These are phyloP conservation scores for Malus sieversii DNA, from an alignment of 306 rosid species.

Conservation along the genomic window DNA sequence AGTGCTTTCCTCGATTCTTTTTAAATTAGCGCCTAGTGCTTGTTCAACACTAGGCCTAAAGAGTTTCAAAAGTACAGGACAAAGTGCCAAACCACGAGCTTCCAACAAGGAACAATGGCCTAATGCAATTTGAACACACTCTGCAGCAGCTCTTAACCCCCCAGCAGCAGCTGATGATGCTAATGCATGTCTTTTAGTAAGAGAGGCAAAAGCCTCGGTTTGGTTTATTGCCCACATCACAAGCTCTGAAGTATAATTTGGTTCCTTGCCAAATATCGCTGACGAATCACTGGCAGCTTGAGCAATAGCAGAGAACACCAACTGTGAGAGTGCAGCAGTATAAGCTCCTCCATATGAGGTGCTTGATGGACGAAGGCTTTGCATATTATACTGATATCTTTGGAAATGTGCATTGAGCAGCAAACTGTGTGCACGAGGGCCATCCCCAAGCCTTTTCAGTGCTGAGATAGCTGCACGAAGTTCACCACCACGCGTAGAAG, in stretches of 20 bases:
- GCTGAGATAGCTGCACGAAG: conserved; percentile 87
- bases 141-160: conserved; percentile 98
- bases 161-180: conserved; percentile 99
- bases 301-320: conserved; percentile 92
- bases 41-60: conserved; percentile 98
- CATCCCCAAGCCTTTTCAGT: conserved; percentile 92
- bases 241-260: conserved; percentile 81
- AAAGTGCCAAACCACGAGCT: conserved; percentile 90
- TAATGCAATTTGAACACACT: conserved; percentile 98
- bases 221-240: conserved; percentile 97
- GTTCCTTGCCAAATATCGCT: conserved; percentile 83
- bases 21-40: conserved; percentile 89
- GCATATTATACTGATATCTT: conserved; percentile 87
- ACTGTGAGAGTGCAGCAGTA: conserved; percentile 96
- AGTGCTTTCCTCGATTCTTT: conserved; percentile 93
- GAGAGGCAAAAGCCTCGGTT: conserved; percentile 76
- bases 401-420: conserved; percentile 83
- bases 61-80: conserved; percentile 87
- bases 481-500: conserved; percentile 89
- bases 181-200: conserved; percentile 88
- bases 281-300: conserved; percentile 90
- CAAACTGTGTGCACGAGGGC: conserved; percentile 85
- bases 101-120: conserved; percentile 97
- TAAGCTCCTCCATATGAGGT: conserved; percentile 98
- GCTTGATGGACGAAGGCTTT: conserved; percentile 89